Conservation (phyloP, 306 rosid species). For the Albizia julibrissin region DNA sequence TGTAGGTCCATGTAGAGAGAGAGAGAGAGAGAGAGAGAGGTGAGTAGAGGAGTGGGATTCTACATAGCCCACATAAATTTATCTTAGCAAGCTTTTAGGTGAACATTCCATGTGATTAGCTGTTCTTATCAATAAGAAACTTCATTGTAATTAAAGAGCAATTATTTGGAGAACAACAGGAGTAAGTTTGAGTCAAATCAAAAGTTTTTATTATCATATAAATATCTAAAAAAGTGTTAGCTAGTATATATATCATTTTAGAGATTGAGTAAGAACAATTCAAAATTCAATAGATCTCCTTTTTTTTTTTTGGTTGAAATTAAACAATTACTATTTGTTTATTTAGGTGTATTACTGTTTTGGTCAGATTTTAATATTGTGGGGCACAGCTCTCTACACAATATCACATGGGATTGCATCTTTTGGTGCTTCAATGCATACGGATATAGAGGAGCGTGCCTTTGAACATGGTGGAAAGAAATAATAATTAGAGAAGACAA, state of each 20-base stretch:
- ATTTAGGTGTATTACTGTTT: background rate
- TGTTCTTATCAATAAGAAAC: background rate
- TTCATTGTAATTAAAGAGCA: background rate
- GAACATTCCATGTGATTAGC: background rate
- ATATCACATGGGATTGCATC: background rate
- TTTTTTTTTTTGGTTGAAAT: background rate
- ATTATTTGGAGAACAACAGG: background rate
- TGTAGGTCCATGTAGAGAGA: conserved; percentile 35
- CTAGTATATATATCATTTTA: background rate
- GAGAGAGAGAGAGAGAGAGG: background rate
- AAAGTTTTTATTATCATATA: background rate
- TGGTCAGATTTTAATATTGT: background rate
- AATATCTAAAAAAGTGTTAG: background rate
- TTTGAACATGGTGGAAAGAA: background rate
- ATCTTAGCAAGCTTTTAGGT: background rate
- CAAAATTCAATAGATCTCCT: background rate
- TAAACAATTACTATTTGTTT: background rate
- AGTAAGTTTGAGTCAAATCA: background rate
- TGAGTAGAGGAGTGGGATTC: conserved; percentile 22
- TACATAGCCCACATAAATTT: background rate
- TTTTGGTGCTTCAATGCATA: background rate
- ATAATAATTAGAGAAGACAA: background rate
- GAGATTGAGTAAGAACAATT: background rate
- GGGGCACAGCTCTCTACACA: background rate
- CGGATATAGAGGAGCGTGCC: background rate